Percentiles rank a stretch among this genome's conserved stretches.
phyloP scores from a whole-genome alignment of 225 moss, liverwort and hornwort genomes.

The Sphagnum contortum region DNA sequence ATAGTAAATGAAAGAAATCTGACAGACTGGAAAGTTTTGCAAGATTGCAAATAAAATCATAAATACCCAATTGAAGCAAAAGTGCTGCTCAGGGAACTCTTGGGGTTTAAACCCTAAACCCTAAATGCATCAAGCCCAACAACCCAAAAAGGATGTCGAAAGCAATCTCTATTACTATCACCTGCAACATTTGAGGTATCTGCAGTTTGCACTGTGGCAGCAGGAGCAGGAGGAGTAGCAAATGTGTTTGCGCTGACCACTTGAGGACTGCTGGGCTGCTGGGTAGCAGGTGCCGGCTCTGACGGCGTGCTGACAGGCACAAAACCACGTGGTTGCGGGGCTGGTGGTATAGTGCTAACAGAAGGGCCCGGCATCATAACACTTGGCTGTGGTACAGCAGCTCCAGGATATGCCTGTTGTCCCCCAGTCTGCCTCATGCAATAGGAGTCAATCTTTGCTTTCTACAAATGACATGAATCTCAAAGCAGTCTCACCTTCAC shows the following conservation, averaged over 20 bases:
- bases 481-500: too few species aligned
- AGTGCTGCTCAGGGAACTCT: too few species aligned
- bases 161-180: not conserved
- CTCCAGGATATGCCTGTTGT: slow-evolving; percentile 10
- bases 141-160: too few species aligned
- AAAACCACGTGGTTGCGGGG: slow-evolving; percentile 21
- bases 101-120: too few species aligned
- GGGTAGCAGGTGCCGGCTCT: slow-evolving; percentile 24
- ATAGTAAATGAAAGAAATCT: too few species aligned
- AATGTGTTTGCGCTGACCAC: slow-evolving; percentile 19
- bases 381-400: slow-evolving; percentile 24
- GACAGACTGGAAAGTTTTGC: too few species aligned
- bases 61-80: too few species aligned
- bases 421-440: not conserved
- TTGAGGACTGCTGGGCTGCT: slow-evolving; percentile 53
- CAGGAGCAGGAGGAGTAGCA: slow-evolving; percentile 26
- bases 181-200: slow-evolving; percentile 82
- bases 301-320: slow-evolving; percentile 32
- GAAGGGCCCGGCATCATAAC: slow-evolving; percentile 36
- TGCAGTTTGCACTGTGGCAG: slow-evolving; percentile 75
- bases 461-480: too few species aligned
- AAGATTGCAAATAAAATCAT: too few species aligned
- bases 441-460: too few species aligned
- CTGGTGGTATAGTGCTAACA: slow-evolving; percentile 23
- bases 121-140: too few species aligned